Evolutionary conservation across 2,329 filamentous ascomycete species (phyloP).

Genomic region (Sarocladiaceae sp.): DNA sequence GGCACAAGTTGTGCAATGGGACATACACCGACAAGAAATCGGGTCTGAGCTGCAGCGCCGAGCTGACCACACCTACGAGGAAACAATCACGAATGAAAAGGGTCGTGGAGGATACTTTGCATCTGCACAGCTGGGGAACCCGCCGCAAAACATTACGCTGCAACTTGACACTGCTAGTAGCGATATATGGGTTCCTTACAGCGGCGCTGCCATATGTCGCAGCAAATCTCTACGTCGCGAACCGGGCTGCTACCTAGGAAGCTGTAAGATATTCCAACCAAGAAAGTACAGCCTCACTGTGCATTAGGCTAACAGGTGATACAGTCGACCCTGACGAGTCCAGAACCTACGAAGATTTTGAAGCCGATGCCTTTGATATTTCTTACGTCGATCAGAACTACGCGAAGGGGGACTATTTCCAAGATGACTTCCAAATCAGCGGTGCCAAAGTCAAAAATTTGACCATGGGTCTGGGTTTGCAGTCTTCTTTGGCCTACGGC

Average conservation of each 20-base stretch:
- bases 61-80: conserved; percentile 30
- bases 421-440: conserved; percentile 50
- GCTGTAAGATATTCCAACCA: conserved; percentile 34
- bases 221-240: conserved; percentile 10
- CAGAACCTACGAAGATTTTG: conserved; percentile 37
- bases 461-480: conserved; percentile 51
- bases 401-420: conserved; percentile 51
- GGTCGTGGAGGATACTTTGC: conserved; percentile 47
- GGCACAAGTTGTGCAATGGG: conserved; percentile 39
- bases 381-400: conserved; percentile 55
- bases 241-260: conserved; percentile 35
- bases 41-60: conserved; percentile 29
- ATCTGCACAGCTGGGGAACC: conserved; percentile 50
- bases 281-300: background rate
- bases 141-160: conserved; percentile 47
- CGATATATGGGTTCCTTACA: conserved; percentile 54
- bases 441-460: conserved; percentile 44
- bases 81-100: conserved; percentile 38
- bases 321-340: conserved; percentile 42
- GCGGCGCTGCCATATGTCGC: conserved; percentile 32
- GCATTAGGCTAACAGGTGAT: conserved; percentile 16
- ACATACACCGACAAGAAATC: conserved; percentile 33
- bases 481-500: conserved; percentile 50
- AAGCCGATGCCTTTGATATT: conserved; percentile 45
- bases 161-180: conserved; percentile 61